Percentiles rank a stretch among this genome's conserved stretches.
These are phyloP conservation scores for Penicillium verhagenii DNA, from an alignment of 495 filamentous ascomycete genomes.

Conservation along the genomic window DNA sequence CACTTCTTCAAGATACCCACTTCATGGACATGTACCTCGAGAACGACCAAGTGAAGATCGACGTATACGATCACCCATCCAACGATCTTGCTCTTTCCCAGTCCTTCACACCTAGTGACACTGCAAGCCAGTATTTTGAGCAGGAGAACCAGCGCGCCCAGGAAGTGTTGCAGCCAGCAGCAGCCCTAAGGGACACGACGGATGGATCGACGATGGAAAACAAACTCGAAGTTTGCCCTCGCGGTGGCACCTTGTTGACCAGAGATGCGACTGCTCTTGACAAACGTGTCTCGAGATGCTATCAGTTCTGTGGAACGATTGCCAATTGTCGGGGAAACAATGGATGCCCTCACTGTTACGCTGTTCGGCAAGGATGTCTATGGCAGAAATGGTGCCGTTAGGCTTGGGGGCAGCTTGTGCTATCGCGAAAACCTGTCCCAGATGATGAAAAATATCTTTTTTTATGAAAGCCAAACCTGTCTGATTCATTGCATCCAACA, in stretches of 20 bases:
- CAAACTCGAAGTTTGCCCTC: background rate
- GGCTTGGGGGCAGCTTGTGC: too few relatives aligned
- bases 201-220: background rate
- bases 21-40: conserved; percentile 14
- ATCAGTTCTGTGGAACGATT: conserved; percentile 14
- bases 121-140: conserved; percentile 5
- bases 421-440: background rate
- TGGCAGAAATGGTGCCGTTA: conserved; percentile 17
- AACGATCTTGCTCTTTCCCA: conserved; percentile 3
- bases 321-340: conserved; percentile 10
- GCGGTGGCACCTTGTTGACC: background rate
- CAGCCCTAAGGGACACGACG: background rate
- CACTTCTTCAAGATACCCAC: conserved; percentile 1
- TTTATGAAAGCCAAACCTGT: too few relatives aligned
- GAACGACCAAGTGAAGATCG: conserved; percentile 12
- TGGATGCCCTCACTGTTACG: conserved; percentile 13
- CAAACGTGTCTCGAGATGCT: conserved; percentile 8
- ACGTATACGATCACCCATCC: conserved; percentile 9
- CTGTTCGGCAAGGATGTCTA: conserved; percentile 11
- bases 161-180: background rate
- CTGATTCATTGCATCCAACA: background rate
- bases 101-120: conserved; percentile 7
- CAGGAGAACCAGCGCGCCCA: background rate
- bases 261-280: conserved; percentile 1
- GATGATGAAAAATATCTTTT: too few relatives aligned